Evolutionary conservation across 768 basidiomycete species (phyloP), one percentile per base, ranked within the genome.

Genomic region (Mycena metata): DNA sequence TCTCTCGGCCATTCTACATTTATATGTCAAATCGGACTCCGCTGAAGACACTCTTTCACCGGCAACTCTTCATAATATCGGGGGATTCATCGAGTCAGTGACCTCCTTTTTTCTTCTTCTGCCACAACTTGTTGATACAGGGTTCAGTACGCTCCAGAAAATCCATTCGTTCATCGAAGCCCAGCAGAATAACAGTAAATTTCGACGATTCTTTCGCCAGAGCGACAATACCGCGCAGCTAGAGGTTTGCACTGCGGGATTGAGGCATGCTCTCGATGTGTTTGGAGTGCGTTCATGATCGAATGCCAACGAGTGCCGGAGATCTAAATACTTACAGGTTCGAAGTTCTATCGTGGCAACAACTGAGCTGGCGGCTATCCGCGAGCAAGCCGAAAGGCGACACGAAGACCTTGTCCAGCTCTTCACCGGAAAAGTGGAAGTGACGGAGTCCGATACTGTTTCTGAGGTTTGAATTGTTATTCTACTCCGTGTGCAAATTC

Each of bases 121-220:
- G 11, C 17, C 7, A 16, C 23, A 33, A 30, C 9, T 21, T 35
- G 33, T 33, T 59, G 36, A 51, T 50, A 11, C 17, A 12, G 26
- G 30, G 2, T 42, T 50, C 67, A 69, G 68, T 24, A 69, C 68
- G 6, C 68, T 69, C 15, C 68, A 69, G 51, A 69, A 61, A 17
- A 49, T 69, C 24, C 65, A 66, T 47, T 24, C 51, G 5, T 66
- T 54, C 43, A 6, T 66, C 23, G 35, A 46, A 21, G 51, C 59
- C 0, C 68, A 65, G 58, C 63, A 65, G 54, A 60, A 56, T 36
- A 39, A 12, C 35, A 56, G 62, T 19, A 51, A 16, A n/a, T 52
- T 64, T 33, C 60, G 46, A 23, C 62, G 51, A 5, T 35, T 68
- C 3, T 63, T 68, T 36, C 52, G 60, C n/a, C 60, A 61, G 9